Conservation (phyloP, 345 rosid species). For the Eutrema yunnanense region DNA sequence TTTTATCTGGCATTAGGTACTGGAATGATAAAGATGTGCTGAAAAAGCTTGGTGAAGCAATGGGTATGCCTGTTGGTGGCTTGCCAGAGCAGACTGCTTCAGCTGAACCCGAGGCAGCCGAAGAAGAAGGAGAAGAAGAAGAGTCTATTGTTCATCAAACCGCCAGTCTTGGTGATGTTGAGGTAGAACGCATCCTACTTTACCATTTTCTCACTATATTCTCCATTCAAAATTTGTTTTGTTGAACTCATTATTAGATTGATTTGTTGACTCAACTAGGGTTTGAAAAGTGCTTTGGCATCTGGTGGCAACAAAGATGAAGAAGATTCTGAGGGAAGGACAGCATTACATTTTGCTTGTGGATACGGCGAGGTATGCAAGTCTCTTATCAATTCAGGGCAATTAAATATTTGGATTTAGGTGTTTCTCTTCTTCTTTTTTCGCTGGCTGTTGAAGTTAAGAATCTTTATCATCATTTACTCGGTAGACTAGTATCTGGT, state of each 20-base stretch:
- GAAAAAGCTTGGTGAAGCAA: constrained; percentile 95
- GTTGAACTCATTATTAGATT: background rate
- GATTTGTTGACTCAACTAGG: constrained; percentile 38
- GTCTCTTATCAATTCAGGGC: background rate
- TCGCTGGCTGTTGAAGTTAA: background rate
- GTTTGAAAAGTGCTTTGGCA: constrained; percentile 67
- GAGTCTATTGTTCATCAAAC: constrained; percentile 86
- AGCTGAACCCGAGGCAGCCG: constrained; percentile 56
- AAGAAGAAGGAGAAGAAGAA: constrained; percentile 81
- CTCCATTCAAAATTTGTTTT: background rate
- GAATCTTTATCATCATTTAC: constrained; percentile 14
- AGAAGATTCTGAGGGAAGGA: constrained; percentile 98
- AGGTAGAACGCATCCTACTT: constrained; percentile 40
- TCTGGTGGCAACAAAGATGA: constrained; percentile 94
- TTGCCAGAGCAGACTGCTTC: constrained; percentile 54
- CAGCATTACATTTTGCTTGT: constrained; percentile 97
- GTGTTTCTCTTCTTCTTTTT: background rate
- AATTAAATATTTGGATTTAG: background rate
- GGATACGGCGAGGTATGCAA: constrained; percentile 94
- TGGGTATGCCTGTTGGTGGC: constrained; percentile 75
- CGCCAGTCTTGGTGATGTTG: constrained; percentile 96
- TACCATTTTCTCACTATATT: background rate
- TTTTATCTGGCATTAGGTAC: constrained; percentile 47
- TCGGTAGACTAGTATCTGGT: background rate
- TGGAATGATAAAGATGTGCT: constrained; percentile 93